phyloP scores from a whole-genome alignment of 1,284 basidiomycete species.

The Pseudozyma tsukubaensis region DNA sequence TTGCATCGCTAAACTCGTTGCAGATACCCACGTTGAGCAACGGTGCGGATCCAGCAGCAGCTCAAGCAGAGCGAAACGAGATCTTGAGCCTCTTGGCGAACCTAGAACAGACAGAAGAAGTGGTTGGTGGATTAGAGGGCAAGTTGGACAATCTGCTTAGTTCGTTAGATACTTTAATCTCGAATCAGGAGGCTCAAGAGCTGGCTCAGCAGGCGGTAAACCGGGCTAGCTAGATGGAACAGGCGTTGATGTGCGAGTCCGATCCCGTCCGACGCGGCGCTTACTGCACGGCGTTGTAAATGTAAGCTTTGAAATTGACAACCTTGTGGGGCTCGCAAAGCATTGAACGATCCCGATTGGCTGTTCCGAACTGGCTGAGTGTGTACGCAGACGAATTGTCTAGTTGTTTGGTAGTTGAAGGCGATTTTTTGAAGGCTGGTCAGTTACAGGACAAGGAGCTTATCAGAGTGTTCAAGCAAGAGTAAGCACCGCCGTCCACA shows the following conservation, averaged over 20 bases:
- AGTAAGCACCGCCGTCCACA: slow-evolving; percentile 31
- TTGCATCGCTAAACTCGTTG: slow-evolving; percentile 40
- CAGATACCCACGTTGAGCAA: slow-evolving; percentile 32
- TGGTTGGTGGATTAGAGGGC: slow-evolving; percentile 44
- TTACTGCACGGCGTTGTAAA: background rate
- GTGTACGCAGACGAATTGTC: too few species aligned
- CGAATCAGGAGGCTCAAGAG: slow-evolving; percentile 44
- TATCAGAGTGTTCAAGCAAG: background rate
- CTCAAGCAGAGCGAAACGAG: slow-evolving; percentile 34
- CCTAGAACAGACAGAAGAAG: slow-evolving; percentile 47
- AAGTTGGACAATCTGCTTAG: slow-evolving; percentile 40
- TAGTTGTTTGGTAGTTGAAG: too few species aligned
- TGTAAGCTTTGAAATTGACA: too few species aligned
- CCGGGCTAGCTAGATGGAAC: slow-evolving; percentile 10
- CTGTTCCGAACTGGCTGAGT: too few species aligned
- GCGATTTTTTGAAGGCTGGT: too few species aligned
- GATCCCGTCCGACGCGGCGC: too few species aligned
- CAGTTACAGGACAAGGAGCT: background rate
- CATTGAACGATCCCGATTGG: too few species aligned
- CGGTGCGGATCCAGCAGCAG: slow-evolving; percentile 25
- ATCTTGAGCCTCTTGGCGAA: slow-evolving; percentile 44
- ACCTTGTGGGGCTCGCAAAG: too few species aligned
- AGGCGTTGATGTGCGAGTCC: background rate
- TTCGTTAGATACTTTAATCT: slow-evolving; percentile 39
- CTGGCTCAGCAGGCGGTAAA: slow-evolving; percentile 28